phyloP scores from a whole-genome alignment of 2,329 filamentous ascomycete genomes.

The Fusarium robinianum region DNA sequence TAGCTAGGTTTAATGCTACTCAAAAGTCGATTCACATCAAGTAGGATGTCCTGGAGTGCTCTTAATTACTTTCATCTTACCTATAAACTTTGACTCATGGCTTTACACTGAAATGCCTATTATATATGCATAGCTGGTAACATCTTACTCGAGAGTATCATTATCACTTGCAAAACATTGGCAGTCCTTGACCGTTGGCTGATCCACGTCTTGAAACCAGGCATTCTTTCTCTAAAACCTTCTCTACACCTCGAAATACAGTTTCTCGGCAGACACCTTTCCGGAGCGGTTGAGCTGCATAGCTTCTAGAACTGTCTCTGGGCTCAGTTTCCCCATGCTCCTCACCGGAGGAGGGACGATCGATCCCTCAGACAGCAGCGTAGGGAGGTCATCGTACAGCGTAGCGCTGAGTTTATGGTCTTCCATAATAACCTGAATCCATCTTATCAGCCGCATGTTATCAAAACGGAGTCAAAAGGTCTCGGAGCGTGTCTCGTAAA shows the following conservation, averaged over 20 bases:
- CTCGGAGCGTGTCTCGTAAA: neutral
- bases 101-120: too few relatives aligned
- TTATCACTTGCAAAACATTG: too few relatives aligned
- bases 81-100: too few relatives aligned
- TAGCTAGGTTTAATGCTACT: too few relatives aligned
- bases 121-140: too few relatives aligned
- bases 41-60: too few relatives aligned
- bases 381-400: slow-evolving; percentile 1
- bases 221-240: too few relatives aligned
- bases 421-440: slow-evolving; percentile 15
- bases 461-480: neutral
- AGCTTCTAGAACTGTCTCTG: neutral
- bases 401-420: slow-evolving; percentile 17
- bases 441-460: neutral
- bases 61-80: too few relatives aligned
- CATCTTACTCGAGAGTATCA: too few relatives aligned
- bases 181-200: too few relatives aligned
- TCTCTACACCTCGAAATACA: slow-evolving; percentile 19
- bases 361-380: neutral
- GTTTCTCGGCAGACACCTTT: slow-evolving; percentile 19
- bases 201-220: too few relatives aligned
- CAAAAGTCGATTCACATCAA: too few relatives aligned
- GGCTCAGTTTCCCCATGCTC: slow-evolving; percentile 8
- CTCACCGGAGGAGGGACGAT: neutral
- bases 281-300: slow-evolving; percentile 24